Conservation (phyloP, 805 yeast species). For the Saccharomycopsis microspora region DNA sequence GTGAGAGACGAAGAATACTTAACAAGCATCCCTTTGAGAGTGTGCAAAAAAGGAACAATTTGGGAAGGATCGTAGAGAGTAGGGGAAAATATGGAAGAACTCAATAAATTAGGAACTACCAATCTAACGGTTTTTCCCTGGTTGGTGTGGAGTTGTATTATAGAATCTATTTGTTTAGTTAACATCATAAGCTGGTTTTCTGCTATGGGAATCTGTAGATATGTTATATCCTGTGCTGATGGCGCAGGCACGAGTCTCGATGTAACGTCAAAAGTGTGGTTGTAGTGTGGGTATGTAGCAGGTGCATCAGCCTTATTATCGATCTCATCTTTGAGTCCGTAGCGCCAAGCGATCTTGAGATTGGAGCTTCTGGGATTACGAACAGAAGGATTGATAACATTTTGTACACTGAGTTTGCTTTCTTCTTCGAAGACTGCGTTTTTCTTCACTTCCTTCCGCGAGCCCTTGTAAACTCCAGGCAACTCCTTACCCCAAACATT, state of each 20-base stretch:
- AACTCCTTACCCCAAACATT: conserved; percentile 54
- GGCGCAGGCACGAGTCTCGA: conserved; percentile 60
- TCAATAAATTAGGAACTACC: conserved; percentile 64
- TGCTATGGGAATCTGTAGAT: conserved; percentile 33
- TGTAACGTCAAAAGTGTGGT: conserved; percentile 67
- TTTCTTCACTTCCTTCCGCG: conserved; percentile 54
- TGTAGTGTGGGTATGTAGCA: conserved; percentile 40
- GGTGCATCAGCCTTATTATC: conserved; percentile 13
- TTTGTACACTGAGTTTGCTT: conserved; percentile 56
- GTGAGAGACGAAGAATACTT: conserved; percentile 34
- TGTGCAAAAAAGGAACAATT: conserved; percentile 50
- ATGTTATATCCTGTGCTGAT: conserved; percentile 45
- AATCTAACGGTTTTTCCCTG: conserved; percentile 45
- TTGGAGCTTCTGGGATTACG: conserved; percentile 25
- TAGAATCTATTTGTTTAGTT: neutral
- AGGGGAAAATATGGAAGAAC: conserved; percentile 65
- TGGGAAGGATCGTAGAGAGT: conserved; percentile 31
- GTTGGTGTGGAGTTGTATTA: neutral
- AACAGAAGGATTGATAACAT: conserved; percentile 32
- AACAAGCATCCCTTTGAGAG: conserved; percentile 42
- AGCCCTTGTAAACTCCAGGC: conserved; percentile 70
- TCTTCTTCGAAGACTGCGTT: conserved; percentile 45
- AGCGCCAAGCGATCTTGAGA: conserved; percentile 91
- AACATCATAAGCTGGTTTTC: conserved; percentile 29
- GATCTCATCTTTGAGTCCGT: conserved; percentile 39